Conservation (phyloP, 306 rosid genomes). For the Gillenia trifoliata region DNA sequence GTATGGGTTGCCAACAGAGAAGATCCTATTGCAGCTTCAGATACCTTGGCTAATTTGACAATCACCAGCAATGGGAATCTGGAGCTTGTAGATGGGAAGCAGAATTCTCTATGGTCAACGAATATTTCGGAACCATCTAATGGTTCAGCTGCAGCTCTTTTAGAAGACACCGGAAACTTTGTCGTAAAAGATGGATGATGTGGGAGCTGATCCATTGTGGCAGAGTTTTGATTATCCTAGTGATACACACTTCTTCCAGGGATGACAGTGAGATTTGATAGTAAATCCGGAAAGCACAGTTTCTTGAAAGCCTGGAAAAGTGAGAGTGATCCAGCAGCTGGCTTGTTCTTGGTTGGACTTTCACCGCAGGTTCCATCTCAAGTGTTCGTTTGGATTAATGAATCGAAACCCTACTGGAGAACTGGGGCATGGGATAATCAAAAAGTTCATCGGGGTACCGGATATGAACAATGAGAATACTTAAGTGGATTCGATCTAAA, state of each 20-base stretch:
- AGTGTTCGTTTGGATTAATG: conserved; percentile 30
- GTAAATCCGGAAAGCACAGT: conserved; percentile 20
- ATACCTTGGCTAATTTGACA: background rate
- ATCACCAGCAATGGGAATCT: conserved; percentile 25
- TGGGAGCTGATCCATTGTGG: conserved; percentile 17
- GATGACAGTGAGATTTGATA: conserved; percentile 18
- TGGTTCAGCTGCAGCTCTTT: conserved; percentile 27
- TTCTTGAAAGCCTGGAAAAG: conserved; percentile 34
- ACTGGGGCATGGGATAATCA: conserved; percentile 51
- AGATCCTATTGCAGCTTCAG: background rate
- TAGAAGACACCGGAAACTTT: conserved; percentile 23
- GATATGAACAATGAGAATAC: conserved; percentile 19
- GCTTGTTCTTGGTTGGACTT: conserved; percentile 21
- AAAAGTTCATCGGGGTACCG: conserved; percentile 37
- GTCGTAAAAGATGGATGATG: background rate
- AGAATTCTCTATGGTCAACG: conserved; percentile 30
- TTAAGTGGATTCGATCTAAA: conserved; percentile 16
- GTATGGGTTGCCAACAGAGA: conserved; percentile 10
- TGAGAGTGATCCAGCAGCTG: conserved; percentile 35
- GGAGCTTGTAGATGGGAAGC: conserved; percentile 21
- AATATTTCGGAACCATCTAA: background rate
- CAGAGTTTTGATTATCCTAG: conserved; percentile 33
- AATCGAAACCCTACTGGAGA: conserved; percentile 29
- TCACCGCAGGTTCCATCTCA: conserved; percentile 30
- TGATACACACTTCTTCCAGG: conserved; percentile 34